Conservation (phyloP, 208 protist genomes). For the Jaenimonas drosophilae region DNA sequence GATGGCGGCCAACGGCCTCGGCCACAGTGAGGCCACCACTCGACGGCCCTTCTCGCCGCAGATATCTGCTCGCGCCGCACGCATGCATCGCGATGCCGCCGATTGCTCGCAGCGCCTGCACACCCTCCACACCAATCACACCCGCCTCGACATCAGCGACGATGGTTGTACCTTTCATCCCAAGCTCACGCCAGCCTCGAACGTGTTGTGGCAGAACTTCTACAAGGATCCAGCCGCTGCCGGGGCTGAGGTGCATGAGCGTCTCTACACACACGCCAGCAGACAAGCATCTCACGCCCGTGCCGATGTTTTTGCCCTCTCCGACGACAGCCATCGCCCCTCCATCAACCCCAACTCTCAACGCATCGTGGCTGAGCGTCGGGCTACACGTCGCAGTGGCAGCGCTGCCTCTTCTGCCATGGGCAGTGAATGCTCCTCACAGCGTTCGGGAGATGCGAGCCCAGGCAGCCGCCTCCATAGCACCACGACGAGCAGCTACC, state of each 20-base stretch:
- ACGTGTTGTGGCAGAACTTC: slow-evolving; percentile 24
- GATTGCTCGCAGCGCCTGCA: not conserved
- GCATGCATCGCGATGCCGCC: not conserved
- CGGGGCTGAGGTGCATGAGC: slow-evolving; percentile 20
- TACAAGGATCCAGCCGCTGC: slow-evolving; percentile 18
- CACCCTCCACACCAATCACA: slow-evolving; percentile 20
- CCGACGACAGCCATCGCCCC: too few species aligned
- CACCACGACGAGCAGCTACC: not conserved
- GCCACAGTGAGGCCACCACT: not conserved
- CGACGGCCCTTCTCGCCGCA: slow-evolving; percentile 5
- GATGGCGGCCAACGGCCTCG: not conserved
- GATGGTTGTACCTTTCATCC: slow-evolving; percentile 63
- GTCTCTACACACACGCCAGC: slow-evolving; percentile 40
- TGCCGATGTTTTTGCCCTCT: too few species aligned
- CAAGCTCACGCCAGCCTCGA: slow-evolving; percentile 22
- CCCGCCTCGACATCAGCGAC: too few species aligned
- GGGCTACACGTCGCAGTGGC: too few species aligned
- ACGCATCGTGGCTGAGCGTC: too few species aligned
- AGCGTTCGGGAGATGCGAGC: slow-evolving; percentile 8
- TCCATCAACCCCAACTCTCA: slow-evolving; percentile 18
- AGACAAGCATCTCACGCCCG: too few species aligned
- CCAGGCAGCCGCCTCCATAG: slow-evolving; percentile 13
- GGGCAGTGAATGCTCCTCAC: slow-evolving; percentile 4
- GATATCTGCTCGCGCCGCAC: not conserved
- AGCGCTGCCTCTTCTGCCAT: too few species aligned